Base-by-base conservation (phyloP, 768 basidiomycete genomes). In the Russula lepida region DNA sequence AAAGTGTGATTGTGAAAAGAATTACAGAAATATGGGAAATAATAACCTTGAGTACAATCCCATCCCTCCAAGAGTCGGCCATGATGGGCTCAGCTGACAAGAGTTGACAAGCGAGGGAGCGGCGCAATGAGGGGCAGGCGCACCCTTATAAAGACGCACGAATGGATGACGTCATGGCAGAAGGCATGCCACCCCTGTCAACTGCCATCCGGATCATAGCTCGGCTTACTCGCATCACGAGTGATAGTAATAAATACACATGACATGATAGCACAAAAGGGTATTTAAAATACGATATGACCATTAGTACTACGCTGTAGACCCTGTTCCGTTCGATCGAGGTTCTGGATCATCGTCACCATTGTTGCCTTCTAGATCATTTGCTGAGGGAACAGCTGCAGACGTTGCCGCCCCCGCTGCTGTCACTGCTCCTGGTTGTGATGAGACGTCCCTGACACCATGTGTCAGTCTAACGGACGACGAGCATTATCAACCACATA, bases 31-130 rank as follows among this genome's bases (percentile, higher is more conserved):
- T n/a, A 39, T 6, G 6, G 6, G 6, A n/a, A 6, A 1, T 13
- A 28, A 33, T 1, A 51, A 84, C 87, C 80, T 95, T 94, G 79
- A 94, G 83, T 41, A 86, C 67, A 64, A 95, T 83, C 17, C 83
- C 86, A 71, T 95, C 91, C 66, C 78, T 86, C 89, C 91, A 89
- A 55, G 79, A 69, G 70, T 62, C 59, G 0, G 62, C 48, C 63
- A 64, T 64, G 59, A 50, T 64, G 32, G 43, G 37, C 17, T 15
- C 17, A 52, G 35, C 32, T 33, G 32, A 33, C 32, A 33, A 33
- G 32, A 32, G 35, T 4, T n/a, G 50, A 25, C 6, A 7, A 6
- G 32, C 19, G 54, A 5, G 35, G 35, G 23, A 6, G 7, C n/a
- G 13, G 30, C 9, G 35, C 15, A 53, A 46, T 32, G 56, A 39